Evolutionary conservation across 176 grass and related monocot species (phyloP), one percentile per base, ranked within the genome.

Genomic region (Puya raimondii): DNA sequence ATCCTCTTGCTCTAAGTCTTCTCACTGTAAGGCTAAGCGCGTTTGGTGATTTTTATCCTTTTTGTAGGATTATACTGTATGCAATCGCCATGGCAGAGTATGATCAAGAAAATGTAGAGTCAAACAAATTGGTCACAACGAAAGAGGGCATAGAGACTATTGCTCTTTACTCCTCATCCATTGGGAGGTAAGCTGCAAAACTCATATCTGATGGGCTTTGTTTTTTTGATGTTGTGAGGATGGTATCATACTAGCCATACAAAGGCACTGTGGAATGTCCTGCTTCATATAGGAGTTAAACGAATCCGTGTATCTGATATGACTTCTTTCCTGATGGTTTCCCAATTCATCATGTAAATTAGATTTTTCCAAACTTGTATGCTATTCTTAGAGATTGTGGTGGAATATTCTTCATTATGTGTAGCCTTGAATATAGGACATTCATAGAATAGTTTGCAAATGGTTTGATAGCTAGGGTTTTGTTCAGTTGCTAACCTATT

Each of bases 11-110:
- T 42, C 33, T 42, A 42, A 42, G 6, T 42, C 6, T 42, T 42
- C 33, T 42, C 33, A 42, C 33, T 67, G 33, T 64, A 52, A 51
- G 3, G 66, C 50, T 74, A 54, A 68, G 54, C 47, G 54, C 47
- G 47, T 9, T 10, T 20, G 72, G 14, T 58, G 33, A 47, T 11
- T 27, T 68, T 2, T 42, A 54, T 26, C 11, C 18, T 72, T 56
- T 29, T 86, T 90, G 11, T 65, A 97, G 93, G 86, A 85, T 92
- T 87, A 82, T 97, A 6, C 53, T 97, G 23, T 87, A 97, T 83
- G 89, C 86, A 51, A 97, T 97, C 80, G 80, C 74, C 50, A 83
- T 97, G 80, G 84, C 84, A 27, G 77, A 97, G 72, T 87, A 87
- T 79, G 82, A 92, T 65, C 93, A 97, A 83, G 89, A 92, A 66